phyloP scores from a whole-genome alignment of 2,329 filamentous ascomycete genomes.

The Penicillium olsonii region DNA sequence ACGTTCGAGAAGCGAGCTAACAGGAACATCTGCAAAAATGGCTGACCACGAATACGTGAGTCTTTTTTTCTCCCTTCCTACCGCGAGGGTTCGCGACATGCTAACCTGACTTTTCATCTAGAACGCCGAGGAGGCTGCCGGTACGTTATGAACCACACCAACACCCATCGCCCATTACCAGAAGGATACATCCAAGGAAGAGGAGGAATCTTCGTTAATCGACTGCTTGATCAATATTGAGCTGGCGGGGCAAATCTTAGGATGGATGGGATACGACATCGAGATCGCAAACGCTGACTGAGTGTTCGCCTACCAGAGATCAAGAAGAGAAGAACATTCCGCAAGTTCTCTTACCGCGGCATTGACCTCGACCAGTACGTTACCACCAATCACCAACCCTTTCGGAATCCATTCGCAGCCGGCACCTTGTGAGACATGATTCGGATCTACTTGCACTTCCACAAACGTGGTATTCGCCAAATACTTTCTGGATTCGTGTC shows the following conservation, averaged over 20 bases:
- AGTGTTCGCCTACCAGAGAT: conserved; percentile 65
- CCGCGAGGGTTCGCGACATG: conserved; percentile 20
- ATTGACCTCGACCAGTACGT: conserved; percentile 99
- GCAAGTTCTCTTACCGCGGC: conserved; percentile 99
- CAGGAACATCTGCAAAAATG: conserved; percentile 66
- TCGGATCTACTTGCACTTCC: background rate
- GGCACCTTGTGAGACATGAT: conserved; percentile 10
- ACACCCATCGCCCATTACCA: conserved; percentile 17
- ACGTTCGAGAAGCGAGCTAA: conserved; percentile 47
- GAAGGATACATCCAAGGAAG: conserved; percentile 9
- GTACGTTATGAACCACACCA: conserved; percentile 50
- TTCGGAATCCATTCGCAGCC: conserved; percentile 11
- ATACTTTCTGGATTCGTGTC: conserved; percentile 6
- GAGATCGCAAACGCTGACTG: conserved; percentile 33
- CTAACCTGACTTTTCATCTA: conserved; percentile 48
- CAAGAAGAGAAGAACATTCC: conserved; percentile 99
- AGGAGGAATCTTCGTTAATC: conserved; percentile 1
- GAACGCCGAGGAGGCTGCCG: conserved; percentile 96
- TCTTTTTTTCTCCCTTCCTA: conserved; percentile 35
- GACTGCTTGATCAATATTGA: conserved; percentile 8
- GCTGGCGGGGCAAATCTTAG: conserved; percentile 14
- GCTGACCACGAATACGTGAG: conserved; percentile 87
- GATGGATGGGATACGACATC: conserved; percentile 19
- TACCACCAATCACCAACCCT: conserved; percentile 16
- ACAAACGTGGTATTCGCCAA: background rate